Conservation (phyloP, 805 yeast genomes). For the Komagataella kurtzmanii region DNA sequence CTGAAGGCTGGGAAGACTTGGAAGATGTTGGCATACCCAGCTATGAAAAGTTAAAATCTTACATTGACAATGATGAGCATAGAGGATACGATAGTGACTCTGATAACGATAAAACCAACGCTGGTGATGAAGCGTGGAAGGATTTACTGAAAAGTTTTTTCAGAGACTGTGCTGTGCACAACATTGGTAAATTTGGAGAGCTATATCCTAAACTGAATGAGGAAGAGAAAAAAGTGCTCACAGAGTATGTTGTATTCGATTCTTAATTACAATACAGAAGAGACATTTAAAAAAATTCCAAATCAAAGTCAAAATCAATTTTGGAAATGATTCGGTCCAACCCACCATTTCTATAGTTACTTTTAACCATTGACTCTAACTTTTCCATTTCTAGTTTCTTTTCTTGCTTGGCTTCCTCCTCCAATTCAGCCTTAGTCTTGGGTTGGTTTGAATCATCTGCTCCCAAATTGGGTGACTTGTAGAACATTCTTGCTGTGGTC, state of each 20-base stretch:
- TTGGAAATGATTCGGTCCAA: constrained; percentile 17
- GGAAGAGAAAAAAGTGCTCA: constrained; percentile 36
- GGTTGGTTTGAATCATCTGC: constrained; percentile 30
- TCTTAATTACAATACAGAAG: constrained; percentile 1
- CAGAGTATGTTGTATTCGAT: constrained; percentile 24
- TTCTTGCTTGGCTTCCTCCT: constrained; percentile 22
- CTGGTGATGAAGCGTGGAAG: constrained; percentile 20
- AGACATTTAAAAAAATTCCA: constrained; percentile 7
- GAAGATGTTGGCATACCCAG: constrained; percentile 53
- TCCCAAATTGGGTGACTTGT: constrained; percentile 24
- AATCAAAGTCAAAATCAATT: constrained; percentile 14
- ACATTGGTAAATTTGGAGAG: constrained; percentile 35
- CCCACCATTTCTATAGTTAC: constrained; percentile 15
- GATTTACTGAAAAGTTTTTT: constrained; percentile 36
- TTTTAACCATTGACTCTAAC: constrained; percentile 12
- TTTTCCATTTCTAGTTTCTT: constrained; percentile 13
- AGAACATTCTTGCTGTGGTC: constrained; percentile 78
- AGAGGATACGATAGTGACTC: constrained; percentile 6
- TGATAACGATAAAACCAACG: constrained; percentile 4
- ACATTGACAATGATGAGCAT: constrained; percentile 32
- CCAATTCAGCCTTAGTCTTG: not conserved
- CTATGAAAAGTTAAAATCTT: constrained; percentile 48
- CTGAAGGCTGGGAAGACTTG: constrained; percentile 66
- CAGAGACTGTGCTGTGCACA: constrained; percentile 36
- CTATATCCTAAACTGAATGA: constrained; percentile 36